Percentiles rank a stretch among this genome's conserved stretches.
Evolutionary conservation across 176 grass and related monocot species (phyloP).

Genomic region (Aegilops longissima): DNA sequence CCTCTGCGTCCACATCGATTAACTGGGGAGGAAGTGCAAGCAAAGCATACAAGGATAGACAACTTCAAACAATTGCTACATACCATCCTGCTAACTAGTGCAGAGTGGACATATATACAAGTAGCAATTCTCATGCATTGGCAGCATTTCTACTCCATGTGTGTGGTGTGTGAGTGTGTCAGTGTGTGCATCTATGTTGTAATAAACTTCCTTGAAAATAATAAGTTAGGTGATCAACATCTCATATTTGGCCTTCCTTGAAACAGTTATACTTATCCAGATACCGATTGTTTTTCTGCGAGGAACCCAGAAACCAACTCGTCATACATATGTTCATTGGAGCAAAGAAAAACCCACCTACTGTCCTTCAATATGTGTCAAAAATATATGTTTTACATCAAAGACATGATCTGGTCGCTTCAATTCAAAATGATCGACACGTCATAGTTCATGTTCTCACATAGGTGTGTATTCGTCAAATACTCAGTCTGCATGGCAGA

Average conservation of each 20-base stretch:
- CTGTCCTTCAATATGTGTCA: not conserved
- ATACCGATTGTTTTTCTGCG: not conserved
- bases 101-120: not conserved
- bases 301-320: not conserved
- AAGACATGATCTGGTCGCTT: slow-evolving; percentile 5
- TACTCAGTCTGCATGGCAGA: not conserved
- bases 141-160: not conserved
- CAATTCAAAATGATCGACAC: not conserved
- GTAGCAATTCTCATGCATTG: not conserved
- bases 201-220: not conserved
- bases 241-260: not conserved
- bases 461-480: not conserved
- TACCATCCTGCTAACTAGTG: not conserved
- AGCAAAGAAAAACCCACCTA: not conserved
- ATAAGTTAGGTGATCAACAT: not conserved
- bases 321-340: not conserved
- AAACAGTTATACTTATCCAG: not conserved
- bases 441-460: not conserved
- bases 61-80: not conserved
- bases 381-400: not conserved
- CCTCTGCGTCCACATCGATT: not conserved
- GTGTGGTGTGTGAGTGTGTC: not conserved
- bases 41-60: not conserved
- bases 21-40: not conserved
- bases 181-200: not conserved